Evolutionary conservation across 108 stramenopile species (phyloP).

Genomic region (Asterionellopsis glacialis): DNA sequence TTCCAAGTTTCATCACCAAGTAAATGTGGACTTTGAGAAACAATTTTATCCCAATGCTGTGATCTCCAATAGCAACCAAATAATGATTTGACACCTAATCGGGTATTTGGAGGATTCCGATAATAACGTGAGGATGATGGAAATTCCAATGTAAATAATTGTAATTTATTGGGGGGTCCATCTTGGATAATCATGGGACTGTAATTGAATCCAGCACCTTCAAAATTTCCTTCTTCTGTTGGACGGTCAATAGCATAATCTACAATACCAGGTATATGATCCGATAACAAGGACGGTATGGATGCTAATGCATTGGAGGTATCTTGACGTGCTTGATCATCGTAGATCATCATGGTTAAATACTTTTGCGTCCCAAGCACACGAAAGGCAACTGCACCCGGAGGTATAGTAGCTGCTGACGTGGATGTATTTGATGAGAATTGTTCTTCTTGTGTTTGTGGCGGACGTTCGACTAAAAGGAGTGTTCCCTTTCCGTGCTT

Average conservation of each 20-base stretch:
- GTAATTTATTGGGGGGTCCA: background rate
- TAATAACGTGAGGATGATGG: background rate
- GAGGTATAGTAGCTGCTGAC: no score
- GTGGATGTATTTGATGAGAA: no score
- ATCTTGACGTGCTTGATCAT: background rate
- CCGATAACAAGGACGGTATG: background rate
- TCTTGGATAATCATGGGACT: background rate
- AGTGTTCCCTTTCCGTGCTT: no score
- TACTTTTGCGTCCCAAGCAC: background rate
- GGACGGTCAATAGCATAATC: background rate
- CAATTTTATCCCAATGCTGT: background rate
- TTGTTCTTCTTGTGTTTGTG: no score
- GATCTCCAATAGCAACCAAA: background rate
- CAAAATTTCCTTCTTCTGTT: background rate
- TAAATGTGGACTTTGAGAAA: background rate
- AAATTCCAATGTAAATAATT: background rate
- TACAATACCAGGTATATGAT: background rate
- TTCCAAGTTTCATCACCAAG: constrained; percentile 1
- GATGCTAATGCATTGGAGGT: background rate
- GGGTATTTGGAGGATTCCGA: background rate
- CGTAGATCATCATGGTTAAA: background rate
- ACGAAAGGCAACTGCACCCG: background rate
- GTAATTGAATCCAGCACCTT: constrained; percentile 6
- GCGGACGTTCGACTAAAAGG: no score
- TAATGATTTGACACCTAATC: background rate